Evolutionary conservation across 1,284 basidiomycete species (phyloP), one percentile per base, ranked within the genome.

Genomic region (Tylopilus sp.): DNA sequence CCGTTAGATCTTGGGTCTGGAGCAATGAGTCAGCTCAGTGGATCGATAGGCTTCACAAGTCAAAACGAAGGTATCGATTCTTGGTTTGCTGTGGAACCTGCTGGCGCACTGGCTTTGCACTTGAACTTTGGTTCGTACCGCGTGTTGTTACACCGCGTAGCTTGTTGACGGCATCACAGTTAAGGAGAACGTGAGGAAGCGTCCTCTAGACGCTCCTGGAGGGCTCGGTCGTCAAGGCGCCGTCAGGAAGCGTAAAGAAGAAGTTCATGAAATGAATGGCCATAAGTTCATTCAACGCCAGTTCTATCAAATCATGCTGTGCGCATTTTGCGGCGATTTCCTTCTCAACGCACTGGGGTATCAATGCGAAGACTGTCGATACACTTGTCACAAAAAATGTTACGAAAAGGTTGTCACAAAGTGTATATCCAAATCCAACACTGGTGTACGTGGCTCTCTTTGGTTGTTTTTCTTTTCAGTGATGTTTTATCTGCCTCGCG

Each of bases 371-470:
- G 96, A 99, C 69, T 99, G 96, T 71, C 86, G 93, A 56, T 99
- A 98, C 69, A 93, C 92, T 6, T 99, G 96, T 71, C 96, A 99
- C 79, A 96, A 94, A 76, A 97, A 96, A 69, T 99, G 96, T 70
- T 91, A 94, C 68, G 91, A 95, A 64, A 99, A 99, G 71, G 95
- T 99, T 17, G 94, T 99, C 60, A 99, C 95, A 6, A 99, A 98
- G 71, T 99, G 96, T 77, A 97, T 99, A 61, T 94, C 92, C 44
- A 97, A 98, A 72, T 94, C 92, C 45, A 93, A 91, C 66, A 85
- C 87, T 46, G 94, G 93, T 59, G 91, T 93, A 71, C 66, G 88
- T 80, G 6, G 15, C 36, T 7, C 11, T 37, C 26, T 47, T 43
- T 37, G 42, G 47, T 17, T 55, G 44, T 33, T 52, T 26, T 45